Evolutionary conservation across 768 basidiomycete species (phyloP), one percentile per base, ranked within the genome.

Genomic region (Nidula microcarpa): DNA sequence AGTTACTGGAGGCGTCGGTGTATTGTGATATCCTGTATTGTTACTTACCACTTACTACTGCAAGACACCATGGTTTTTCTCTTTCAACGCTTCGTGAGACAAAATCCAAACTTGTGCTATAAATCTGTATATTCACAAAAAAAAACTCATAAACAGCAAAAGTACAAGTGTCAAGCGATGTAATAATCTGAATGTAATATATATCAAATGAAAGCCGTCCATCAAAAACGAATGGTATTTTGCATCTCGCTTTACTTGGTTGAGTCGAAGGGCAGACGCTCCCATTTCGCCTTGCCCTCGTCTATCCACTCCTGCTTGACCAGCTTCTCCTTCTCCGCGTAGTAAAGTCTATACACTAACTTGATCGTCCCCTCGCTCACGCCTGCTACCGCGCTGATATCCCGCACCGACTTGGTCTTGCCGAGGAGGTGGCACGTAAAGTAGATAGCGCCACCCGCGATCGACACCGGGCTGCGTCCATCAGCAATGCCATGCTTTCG

Each of bases 321-420:
- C 71, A 94, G 60, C 74, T 84, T 87, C 65, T 87, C 85, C 73
- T 73, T 86, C 47, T 86, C 86, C 7, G 70, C 66, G 62, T 85
- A 89, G 65, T 93, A 91, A 61, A 90, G 65, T 57, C 86, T 78
- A 68, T 95, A 94, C 53, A 92, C 90, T 69, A 94, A 70, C 72
- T 91, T 91, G 66, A 98, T 94, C 48, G 97, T 98, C 49, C 91
- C 87, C 67, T 98, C 96, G 65, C 93, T 94, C 16, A 98, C 94
- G 8, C 94, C 94, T 3, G 93, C 95, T 9, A 98, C 92, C 13
- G 78, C 74, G 57, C 89, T 89, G 63, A 99, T 94, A 63, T 98
- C 93, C 70, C 85, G 85, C 47, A 88, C 79, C 18, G 84, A 79
- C 70, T 91, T 92, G 30, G 73, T 62, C 62, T 84, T 82, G 50